Evolutionary conservation across 129 eudicot genomes (phyloP).

Genomic region (Flaveria brownii): DNA sequence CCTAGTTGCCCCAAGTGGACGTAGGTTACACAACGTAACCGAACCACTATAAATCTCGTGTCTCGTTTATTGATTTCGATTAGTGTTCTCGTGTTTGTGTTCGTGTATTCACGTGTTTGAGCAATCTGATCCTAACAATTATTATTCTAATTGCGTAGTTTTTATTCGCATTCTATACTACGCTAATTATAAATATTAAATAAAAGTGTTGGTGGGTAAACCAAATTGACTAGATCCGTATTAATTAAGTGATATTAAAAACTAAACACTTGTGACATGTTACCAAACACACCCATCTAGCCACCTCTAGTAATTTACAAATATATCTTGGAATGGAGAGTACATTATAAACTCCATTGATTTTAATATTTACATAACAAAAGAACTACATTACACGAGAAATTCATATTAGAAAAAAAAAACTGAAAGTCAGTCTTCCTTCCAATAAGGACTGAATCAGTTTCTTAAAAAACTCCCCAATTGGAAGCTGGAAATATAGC

Average conservation of each 20-base stretch:
- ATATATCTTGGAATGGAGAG: background rate
- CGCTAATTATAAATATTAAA: background rate
- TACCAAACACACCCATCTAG: constrained; percentile 11
- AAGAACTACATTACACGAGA: background rate
- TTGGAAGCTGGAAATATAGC: background rate
- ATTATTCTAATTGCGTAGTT: background rate
- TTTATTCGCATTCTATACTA: background rate
- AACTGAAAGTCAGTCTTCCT: background rate
- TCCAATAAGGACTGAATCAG: background rate
- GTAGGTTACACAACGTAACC: too few species aligned
- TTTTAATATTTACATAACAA: background rate
- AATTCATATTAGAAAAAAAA: background rate
- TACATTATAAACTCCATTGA: background rate
- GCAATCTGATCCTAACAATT: too few species aligned
- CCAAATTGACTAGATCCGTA: background rate
- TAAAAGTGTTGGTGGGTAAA: background rate
- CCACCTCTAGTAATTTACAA: background rate
- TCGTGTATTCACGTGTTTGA: too few species aligned
- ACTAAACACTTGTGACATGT: background rate
- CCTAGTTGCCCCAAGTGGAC: too few species aligned
- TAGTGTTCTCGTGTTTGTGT: too few species aligned
- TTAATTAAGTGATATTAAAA: background rate
- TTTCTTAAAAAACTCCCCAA: background rate
- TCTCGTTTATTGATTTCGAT: too few species aligned
- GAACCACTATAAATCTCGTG: too few species aligned